Evolutionary conservation across 371 early-diverging fungal species (phyloP), one percentile per base, ranked within the genome.

Genomic region (Encephalitozoon hellem): DNA sequence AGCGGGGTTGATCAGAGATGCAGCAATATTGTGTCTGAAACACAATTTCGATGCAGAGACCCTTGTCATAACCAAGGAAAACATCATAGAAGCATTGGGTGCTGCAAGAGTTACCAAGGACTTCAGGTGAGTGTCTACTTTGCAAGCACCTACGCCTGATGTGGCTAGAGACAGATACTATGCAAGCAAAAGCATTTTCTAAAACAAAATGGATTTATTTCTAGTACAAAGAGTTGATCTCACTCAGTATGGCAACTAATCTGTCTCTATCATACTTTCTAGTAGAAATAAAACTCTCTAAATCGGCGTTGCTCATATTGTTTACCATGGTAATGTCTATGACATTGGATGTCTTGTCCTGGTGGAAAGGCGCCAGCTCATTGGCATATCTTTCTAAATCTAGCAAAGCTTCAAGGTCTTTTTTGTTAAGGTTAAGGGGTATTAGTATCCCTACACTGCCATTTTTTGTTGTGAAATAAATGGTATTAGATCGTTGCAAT

Each of bases 1-100:
- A 52, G 65, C 80, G 30, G 82, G 82, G 1, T 59, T 85, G 23
- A 74, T 80, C 8, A 74, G 81, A 59, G 82, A 82, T 65, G 82
- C 83, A n/a, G 79, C 76, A 11, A 64, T 74, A 32, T n/a, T 80
- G 23, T 77, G 71, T 38, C 47, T 85, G 25, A 78, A 79, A 65
- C 74, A 75, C 9, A 78, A 76, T 66, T 76, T 78, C 64, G 68
- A 81, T 32, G 9, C 59, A 32, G 59, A 59, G 2, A 12, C 38
- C 5, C 34, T 59, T 28, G 8, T 34, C 11, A 59, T 59, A 59
- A 34, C 59, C 12, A 59, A 59, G 21, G 59, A 9, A 34, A 34
- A 59, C 59, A 59, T 59, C 25, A 34, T 59, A 8, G 32, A 59
- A n/a, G 59, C 59, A 28, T n/a, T 59, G 59, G 5, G n/a, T 0